Conservation (phyloP, 2,329 filamentous ascomycete species). For the Hymenoscyphus scutula region DNA sequence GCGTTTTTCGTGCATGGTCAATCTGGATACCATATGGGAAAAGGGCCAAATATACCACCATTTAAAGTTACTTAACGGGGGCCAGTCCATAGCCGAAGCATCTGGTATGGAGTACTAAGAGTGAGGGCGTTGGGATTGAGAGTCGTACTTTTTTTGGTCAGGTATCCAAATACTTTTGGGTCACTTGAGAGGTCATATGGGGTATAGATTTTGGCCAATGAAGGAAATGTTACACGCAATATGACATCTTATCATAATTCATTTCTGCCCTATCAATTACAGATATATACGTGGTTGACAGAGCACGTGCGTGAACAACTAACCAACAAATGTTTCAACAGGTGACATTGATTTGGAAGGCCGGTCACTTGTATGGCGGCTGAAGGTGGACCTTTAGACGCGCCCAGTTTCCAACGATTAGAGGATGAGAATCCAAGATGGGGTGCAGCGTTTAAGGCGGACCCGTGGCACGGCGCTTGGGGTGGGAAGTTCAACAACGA, state of each 20-base stretch:
- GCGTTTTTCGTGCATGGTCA: slow-evolving; percentile 2
- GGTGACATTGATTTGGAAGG: background rate
- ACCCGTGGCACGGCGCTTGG: slow-evolving; percentile 11
- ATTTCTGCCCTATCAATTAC: too few relatives aligned
- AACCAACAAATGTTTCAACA: background rate
- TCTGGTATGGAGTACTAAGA: background rate
- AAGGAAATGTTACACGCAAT: too few relatives aligned
- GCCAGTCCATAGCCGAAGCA: background rate
- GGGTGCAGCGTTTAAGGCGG: slow-evolving; percentile 1
- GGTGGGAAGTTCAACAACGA: background rate
- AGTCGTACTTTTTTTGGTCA: background rate
- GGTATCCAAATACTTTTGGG: background rate
- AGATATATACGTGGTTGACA: too few relatives aligned
- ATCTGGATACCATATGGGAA: slow-evolving; percentile 9
- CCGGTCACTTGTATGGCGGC: background rate
- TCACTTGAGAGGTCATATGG: too few relatives aligned
- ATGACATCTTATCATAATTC: too few relatives aligned
- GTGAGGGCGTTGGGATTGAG: background rate
- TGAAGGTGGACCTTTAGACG: background rate
- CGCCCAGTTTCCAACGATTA: background rate
- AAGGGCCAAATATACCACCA: slow-evolving; percentile 8
- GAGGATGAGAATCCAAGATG: background rate
- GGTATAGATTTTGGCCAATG: too few relatives aligned
- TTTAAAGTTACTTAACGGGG: background rate
- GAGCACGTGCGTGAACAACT: background rate